phyloP scores from a whole-genome alignment of 257 asterid species.

The Datura wrightii region DNA sequence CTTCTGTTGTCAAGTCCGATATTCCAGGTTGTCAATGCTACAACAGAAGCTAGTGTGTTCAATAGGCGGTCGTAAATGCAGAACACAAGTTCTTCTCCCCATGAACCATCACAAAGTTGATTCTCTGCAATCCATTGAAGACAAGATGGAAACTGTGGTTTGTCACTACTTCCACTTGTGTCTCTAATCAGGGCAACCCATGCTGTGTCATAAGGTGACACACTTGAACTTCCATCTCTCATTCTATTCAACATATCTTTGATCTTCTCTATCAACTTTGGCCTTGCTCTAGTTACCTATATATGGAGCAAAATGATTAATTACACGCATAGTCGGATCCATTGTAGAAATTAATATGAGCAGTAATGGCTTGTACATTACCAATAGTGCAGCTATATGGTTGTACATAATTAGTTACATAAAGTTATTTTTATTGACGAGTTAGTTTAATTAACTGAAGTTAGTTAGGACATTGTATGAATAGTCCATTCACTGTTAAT shows the following conservation, averaged over 20 bases:
- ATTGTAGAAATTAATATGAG: too few relatives aligned
- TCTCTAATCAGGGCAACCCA: slow-evolving; percentile 46
- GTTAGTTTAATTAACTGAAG: too few relatives aligned
- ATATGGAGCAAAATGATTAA: too few relatives aligned
- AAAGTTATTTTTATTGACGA: too few relatives aligned
- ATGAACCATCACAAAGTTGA: slow-evolving; percentile 58
- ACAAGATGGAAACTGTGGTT: slow-evolving; percentile 48
- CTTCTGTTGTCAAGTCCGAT: slow-evolving; percentile 30
- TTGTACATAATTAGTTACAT: too few relatives aligned
- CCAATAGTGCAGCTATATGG: too few relatives aligned
- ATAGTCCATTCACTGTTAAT: too few relatives aligned
- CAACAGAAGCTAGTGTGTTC: slow-evolving; percentile 54
- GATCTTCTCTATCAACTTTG: slow-evolving; percentile 24
- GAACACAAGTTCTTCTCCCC: slow-evolving; percentile 45
- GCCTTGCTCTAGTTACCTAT: neutral
- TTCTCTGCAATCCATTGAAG: slow-evolving; percentile 50
- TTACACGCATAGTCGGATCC: too few relatives aligned
- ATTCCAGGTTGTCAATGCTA: slow-evolving; percentile 54
- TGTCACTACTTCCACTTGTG: slow-evolving; percentile 21
- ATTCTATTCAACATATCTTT: slow-evolving; percentile 33
- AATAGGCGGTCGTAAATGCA: slow-evolving; percentile 43
- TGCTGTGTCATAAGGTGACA: slow-evolving; percentile 59
- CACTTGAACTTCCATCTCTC: slow-evolving; percentile 53
- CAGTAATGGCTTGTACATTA: too few relatives aligned
- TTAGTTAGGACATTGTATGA: too few relatives aligned